Evolutionary conservation across 2,329 filamentous ascomycete species (phyloP).

Genomic region (Tetracladium maxilliforme): DNA sequence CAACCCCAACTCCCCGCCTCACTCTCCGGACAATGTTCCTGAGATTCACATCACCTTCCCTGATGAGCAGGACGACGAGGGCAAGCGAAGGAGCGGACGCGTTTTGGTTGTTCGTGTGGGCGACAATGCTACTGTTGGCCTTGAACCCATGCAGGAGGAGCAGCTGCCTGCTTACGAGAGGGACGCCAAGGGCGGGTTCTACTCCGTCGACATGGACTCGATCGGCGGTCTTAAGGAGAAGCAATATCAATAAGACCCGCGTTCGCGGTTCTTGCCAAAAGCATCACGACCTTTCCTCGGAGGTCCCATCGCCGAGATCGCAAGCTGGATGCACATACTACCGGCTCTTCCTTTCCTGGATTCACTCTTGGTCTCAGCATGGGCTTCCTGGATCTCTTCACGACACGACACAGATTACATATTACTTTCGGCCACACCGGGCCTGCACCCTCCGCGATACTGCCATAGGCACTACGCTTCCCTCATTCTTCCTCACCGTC

Average conservation of each 20-base stretch:
- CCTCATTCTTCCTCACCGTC: too few relatives aligned
- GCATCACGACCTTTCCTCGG: too few relatives aligned
- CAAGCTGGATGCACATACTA: too few relatives aligned
- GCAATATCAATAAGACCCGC: conserved; percentile 14
- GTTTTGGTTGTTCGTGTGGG: conserved; percentile 87
- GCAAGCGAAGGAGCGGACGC: conserved; percentile 68
- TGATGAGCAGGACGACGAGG: conserved; percentile 78
- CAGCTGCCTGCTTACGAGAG: conserved; percentile 81
- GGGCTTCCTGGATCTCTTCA: too few relatives aligned
- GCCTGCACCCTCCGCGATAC: too few relatives aligned
- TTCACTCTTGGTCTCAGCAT: too few relatives aligned
- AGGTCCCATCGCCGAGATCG: too few relatives aligned
- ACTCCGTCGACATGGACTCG: conserved; percentile 85
- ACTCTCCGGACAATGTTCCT: conserved; percentile 71
- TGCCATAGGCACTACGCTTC: too few relatives aligned
- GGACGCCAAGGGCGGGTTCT: conserved; percentile 65
- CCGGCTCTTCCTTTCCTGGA: too few relatives aligned
- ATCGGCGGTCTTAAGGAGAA: conserved; percentile 95
- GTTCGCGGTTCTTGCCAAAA: too few relatives aligned
- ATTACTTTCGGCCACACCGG: too few relatives aligned
- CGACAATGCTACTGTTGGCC: conserved; percentile 68
- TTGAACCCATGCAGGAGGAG: conserved; percentile 69
- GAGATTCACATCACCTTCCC: conserved; percentile 98
- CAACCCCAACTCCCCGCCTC: conserved; percentile 60
- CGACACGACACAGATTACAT: too few relatives aligned